These are phyloP conservation scores for Syncephalis fuscata DNA, from an alignment of 371 early-diverging fungal genomes.

Conservation along the genomic window DNA sequence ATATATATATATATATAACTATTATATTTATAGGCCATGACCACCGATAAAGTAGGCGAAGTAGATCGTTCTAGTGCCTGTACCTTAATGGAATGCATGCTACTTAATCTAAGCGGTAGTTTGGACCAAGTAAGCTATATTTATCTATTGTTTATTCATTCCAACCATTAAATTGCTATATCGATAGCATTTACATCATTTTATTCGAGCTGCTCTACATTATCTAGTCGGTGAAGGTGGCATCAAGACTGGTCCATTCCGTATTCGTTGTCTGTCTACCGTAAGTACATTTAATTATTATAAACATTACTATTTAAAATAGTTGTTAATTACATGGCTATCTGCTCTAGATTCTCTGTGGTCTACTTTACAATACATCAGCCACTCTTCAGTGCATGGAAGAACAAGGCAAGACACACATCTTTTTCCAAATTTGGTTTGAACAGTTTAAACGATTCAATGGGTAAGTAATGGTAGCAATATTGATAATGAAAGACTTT, in stretches of 20 bases:
- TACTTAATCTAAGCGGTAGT: slow-evolving; percentile 58
- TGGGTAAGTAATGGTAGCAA: slow-evolving; percentile 10
- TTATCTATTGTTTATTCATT: too few relatives aligned
- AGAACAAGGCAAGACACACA: slow-evolving; percentile 47
- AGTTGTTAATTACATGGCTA: too few relatives aligned
- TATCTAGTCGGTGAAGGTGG: slow-evolving; percentile 34
- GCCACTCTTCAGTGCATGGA: slow-evolving; percentile 59
- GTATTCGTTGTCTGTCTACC: slow-evolving; percentile 8
- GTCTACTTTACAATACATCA: slow-evolving; percentile 66
- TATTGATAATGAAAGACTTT: too few relatives aligned
- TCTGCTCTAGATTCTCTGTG: slow-evolving; percentile 58
- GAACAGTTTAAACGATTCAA: slow-evolving; percentile 42
- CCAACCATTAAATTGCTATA: too few relatives aligned
- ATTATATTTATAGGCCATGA: slow-evolving; percentile 18
- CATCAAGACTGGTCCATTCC: slow-evolving; percentile 21
- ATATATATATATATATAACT: neutral
- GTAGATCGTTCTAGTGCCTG: slow-evolving; percentile 56
- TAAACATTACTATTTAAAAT: too few relatives aligned
- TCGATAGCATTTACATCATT: slow-evolving; percentile 18
- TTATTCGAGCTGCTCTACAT: slow-evolving; percentile 42
- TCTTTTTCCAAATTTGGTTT: slow-evolving; percentile 73
- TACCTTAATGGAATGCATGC: slow-evolving; percentile 56
- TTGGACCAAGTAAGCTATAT: slow-evolving; percentile 31
- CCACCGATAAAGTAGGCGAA: slow-evolving; percentile 42
- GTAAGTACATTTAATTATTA: too few relatives aligned